These are phyloP conservation scores for Brachypodium distachyon DNA, from an alignment of 202 grass and related monocot genomes.

Conservation along the genomic window DNA sequence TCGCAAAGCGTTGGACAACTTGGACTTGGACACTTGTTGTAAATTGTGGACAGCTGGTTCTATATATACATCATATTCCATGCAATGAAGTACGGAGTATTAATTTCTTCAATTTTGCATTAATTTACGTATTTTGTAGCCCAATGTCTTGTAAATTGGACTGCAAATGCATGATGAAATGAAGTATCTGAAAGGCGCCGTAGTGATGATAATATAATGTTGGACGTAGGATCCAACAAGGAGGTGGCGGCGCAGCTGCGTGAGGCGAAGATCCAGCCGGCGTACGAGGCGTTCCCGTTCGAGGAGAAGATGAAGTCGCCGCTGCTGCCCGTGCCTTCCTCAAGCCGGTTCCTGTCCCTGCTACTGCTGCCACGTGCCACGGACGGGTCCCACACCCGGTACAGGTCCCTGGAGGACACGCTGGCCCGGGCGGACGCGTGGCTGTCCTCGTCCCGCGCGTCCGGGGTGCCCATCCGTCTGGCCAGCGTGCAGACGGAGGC, in stretches of 20 bases:
- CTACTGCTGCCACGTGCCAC: conserved; percentile 61
- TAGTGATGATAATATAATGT: too few species aligned
- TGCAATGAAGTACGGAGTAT: too few species aligned
- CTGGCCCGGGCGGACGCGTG: conserved; percentile 75
- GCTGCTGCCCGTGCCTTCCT: conserved; percentile 35
- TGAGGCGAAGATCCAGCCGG: conserved; percentile 43
- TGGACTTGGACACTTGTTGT: too few species aligned
- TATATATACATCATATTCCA: too few species aligned
- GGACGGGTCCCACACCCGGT: conserved; percentile 44
- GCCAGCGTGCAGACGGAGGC: conserved; percentile 77
- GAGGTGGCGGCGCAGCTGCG: conserved; percentile 50
- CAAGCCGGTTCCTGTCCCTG: conserved; percentile 66
- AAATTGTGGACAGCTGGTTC: too few species aligned
- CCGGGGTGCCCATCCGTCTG: conserved; percentile 54
- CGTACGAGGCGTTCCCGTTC: conserved; percentile 66
- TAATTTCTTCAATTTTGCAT: too few species aligned
- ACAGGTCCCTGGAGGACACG: conserved; percentile 78
- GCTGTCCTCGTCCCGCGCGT: conserved; percentile 51
- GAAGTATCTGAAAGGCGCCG: too few species aligned
- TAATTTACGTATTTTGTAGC: too few species aligned
- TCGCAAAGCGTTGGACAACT: too few species aligned
- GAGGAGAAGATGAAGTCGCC: conserved; percentile 83
- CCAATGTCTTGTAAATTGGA: too few species aligned
- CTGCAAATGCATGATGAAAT: too few species aligned
- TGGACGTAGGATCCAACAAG: conserved; percentile 42